phyloP scores from a whole-genome alignment of 139 green algal genomes.

The Haematococcus sp. region DNA sequence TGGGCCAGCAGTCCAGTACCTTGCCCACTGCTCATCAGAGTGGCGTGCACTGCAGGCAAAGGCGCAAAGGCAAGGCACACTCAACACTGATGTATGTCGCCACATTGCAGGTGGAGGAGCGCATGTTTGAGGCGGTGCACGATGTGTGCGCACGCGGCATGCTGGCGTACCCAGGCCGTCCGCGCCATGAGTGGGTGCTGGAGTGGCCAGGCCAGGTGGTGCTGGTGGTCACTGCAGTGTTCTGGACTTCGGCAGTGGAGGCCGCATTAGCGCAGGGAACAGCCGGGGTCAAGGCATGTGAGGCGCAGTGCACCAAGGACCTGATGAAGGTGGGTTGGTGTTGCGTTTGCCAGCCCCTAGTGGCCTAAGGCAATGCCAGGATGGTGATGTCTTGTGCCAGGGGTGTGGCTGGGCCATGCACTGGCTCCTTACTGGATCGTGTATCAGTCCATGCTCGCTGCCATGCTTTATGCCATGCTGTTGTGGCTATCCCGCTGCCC shows the following conservation, averaged over 20 bases:
- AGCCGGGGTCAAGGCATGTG: not conserved
- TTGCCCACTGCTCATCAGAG: too few relatives aligned
- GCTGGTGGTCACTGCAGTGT: slow-evolving; percentile 53
- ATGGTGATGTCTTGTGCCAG: not conserved
- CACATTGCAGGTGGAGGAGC: slow-evolving; percentile 44
- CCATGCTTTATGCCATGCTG: too few relatives aligned
- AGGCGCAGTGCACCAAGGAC: slow-evolving; percentile 53
- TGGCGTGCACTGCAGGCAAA: too few relatives aligned
- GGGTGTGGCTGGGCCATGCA: not conserved
- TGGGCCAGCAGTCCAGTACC: too few relatives aligned
- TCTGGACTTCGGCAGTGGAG: slow-evolving; percentile 58
- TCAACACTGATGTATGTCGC: too few relatives aligned
- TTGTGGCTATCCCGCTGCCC: too few relatives aligned
- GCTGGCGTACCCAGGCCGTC: slow-evolving; percentile 34
- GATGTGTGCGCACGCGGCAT: slow-evolving; percentile 34
- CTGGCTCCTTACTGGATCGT: too few relatives aligned
- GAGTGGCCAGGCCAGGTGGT: slow-evolving; percentile 79
- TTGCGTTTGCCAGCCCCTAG: too few relatives aligned
- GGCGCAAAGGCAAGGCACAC: too few relatives aligned
- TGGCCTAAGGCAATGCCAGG: not conserved
- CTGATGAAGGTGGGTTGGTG: slow-evolving; percentile 34
- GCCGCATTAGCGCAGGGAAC: slow-evolving; percentile 32
- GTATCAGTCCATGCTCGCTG: too few relatives aligned
- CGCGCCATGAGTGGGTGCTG: slow-evolving; percentile 59
- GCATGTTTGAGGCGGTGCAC: slow-evolving; percentile 65